Evolutionary conservation across 2,329 filamentous ascomycete genomes (phyloP), one percentile per base, ranked within the genome.

Genomic region (Pseudohalonectria lignicola): DNA sequence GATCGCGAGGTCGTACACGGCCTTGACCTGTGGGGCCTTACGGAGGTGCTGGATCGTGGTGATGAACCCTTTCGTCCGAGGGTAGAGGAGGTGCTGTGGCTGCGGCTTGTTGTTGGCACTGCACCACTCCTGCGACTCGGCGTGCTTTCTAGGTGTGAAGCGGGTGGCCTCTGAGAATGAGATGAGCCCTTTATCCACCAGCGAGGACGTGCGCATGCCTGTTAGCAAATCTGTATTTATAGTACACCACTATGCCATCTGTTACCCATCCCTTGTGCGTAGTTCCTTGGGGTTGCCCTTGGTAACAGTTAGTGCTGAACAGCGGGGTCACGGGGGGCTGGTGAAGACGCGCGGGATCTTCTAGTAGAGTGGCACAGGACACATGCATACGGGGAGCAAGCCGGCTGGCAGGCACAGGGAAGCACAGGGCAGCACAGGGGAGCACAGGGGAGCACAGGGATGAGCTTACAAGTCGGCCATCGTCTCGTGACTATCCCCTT

Each of bases 151-250:
- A 1, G 59, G 57, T 3, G 71, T 77, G 51, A 66, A 78, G 43
- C 75, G 65, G 8, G 74, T 78, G n/a, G 68, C 70, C 58, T 80
- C 76, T 48, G 71, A 76, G 61, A 74, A 79, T 48, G 72, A 74
- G 46, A 81, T 67, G 46, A 79, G 69, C 76, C 74, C 74, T 78
- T 31, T 34, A 18, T 23, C n/a, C 17, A 5, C 18, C 13, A 8
- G 4, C 8, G 31, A 30, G 10, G 23, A 20, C 26, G 7, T 32
- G n/a, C 3, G 10, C 11, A 11, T n/a, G 19, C 19, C 31, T 17
- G 5, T 10, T 28, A 10, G 20, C 12, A 28, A 25, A 4, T 13
- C 34, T 33, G 30, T 28, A 9, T 9, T 28, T n/a, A 28, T n/a
- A 9, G 25, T 28, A 28, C n/a, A 28, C 25, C 9, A n/a, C n/a